Percentiles rank a stretch among this genome's conserved stretches.
phyloP scores from a whole-genome alignment of 2,329 filamentous ascomycete genomes.

The Pseudogymnoascus sp. region DNA sequence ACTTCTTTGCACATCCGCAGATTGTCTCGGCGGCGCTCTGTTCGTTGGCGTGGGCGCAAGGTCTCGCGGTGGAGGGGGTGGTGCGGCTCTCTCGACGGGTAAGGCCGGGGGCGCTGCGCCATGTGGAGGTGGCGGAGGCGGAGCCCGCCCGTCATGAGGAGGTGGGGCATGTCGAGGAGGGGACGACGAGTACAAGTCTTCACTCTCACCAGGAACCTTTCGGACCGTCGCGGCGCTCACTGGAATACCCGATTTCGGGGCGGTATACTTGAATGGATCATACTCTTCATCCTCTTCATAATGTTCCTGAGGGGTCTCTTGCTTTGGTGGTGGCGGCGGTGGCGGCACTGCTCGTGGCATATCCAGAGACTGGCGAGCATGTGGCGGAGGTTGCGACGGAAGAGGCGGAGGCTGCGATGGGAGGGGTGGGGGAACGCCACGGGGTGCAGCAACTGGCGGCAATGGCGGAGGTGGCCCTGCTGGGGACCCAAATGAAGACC shows the following conservation, averaged over 20 bases:
- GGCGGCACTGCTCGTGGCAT: constrained; percentile 63
- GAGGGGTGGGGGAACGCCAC: constrained; percentile 56
- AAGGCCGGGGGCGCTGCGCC: constrained; percentile 34
- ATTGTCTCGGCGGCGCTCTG: constrained; percentile 43
- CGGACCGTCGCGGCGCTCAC: constrained; percentile 17
- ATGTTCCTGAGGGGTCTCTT: constrained; percentile 30
- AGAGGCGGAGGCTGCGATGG: constrained; percentile 49
- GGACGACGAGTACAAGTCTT: constrained; percentile 30
- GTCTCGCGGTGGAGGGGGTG: constrained; percentile 32
- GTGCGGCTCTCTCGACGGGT: constrained; percentile 11
- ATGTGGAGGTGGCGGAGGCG: constrained; percentile 41
- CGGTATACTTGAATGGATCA: constrained; percentile 55
- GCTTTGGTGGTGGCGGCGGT: constrained; percentile 45
- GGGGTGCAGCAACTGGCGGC: constrained; percentile 46
- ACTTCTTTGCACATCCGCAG: constrained; percentile 54
- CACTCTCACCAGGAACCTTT: constrained; percentile 20
- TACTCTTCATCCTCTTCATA: constrained; percentile 65
- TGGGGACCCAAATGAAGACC: constrained; percentile 36
- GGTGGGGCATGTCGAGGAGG: constrained; percentile 27
- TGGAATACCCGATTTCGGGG: constrained; percentile 25
- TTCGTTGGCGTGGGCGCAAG: constrained; percentile 23
- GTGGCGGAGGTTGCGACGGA: constrained; percentile 29
- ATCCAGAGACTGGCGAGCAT: constrained; percentile 57
- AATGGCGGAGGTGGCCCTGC: constrained; percentile 43
- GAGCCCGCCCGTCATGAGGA: constrained; percentile 33